Evolutionary conservation across 139 green algal species (phyloP), one percentile per base, ranked within the genome.

Genomic region (Auxenochlorella pyrenoidosa): DNA sequence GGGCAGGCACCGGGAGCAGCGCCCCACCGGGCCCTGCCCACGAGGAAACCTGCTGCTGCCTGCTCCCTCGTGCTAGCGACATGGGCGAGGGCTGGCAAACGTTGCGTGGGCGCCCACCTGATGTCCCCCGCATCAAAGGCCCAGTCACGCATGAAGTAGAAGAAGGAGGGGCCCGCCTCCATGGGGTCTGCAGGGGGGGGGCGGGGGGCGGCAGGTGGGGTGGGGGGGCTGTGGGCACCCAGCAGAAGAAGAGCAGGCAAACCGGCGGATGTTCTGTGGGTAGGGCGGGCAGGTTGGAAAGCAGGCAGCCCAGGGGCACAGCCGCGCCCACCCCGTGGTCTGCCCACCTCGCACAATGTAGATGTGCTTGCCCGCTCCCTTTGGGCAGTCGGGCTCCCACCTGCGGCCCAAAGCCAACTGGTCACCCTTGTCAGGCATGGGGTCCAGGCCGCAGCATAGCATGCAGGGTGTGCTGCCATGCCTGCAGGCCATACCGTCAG

Each of bases 131-230:
- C 82, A 1, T 79, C 82, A 66, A 86, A 86, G 21, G 51, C 77
- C 82, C 66, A 79, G 44, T 32, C 66, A 47, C 24, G 78, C 75
- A 93, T 51, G 71, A 94, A 94, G 79, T 92, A 68, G 86, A 88
- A 94, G 65, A 94, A 94, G 34, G 87, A 93, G 40, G 86, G 60
- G 1, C 68, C 91, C 6, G 85, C 81, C 5, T 94, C 90, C 41
- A 87, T 72, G 0, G 90, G 89, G 63, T 92, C 44, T 65, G 65
- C 22, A 36, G 66, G 16, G 8, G 47, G 30, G 44, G 76, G n/a
- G n/a, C n/a, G 10, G 19, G 76, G 32, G 43, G 34, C 8, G 66
- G 16, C 44, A 28, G 8, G 36, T 12, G 40, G 38, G 44, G 32
- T 10, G 21, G 30, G 51, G 30, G 2, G 47, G 76, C 43, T 30